Evolutionary conservation across 805 yeast species (phyloP), one percentile per base, ranked within the genome.

Genomic region (Lipomyces mesembrius): DNA sequence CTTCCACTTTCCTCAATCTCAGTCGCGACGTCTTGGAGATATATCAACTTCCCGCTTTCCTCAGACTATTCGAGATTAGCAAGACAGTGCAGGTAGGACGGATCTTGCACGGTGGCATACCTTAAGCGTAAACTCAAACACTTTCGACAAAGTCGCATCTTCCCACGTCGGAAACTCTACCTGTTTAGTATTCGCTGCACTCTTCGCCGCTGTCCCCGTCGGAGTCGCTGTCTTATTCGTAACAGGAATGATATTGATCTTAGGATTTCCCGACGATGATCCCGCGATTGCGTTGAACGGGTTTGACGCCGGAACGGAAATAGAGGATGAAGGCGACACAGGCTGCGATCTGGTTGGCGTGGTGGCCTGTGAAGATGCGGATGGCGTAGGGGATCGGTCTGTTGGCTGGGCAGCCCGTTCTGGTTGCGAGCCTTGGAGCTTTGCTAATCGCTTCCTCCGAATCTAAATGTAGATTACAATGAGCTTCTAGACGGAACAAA

Each of bases 381-480:
- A 58, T 61, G 62, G 63, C 39, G 64, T 46, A 51, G 64, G 22
- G 22, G 68, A 22, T 55, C 58, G 66, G 20, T 61, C 55, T 14
- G 57, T 55, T 46, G 59, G 51, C 25, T 54, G 60, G 22, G 9
- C 49, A 8, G 49, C 6, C 55, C 17, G 22, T 17, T 57, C 49
- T 12, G 49, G 53, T 35, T 25, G 37, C 74, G 61, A 11, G 14
- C 73, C 37, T 73, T 67, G 81, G 64, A 86, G 78, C 66, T 80
- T 81, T 4, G 89, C 90, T 70, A 86, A 77, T 57, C 90, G 75
- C 70, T 83, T 83, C 61, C 83, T 83, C 65, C 86, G 78, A 34
- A 83, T 83, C 74, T 71, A 35, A 11, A 6, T 43, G n/a, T 3
- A 17, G 49, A 17, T 43, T 11, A 37, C 43, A 17, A 7, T 43